Evolutionary conservation across 2,329 filamentous ascomycete genomes (phyloP).

Genomic region (Cordyceps javanica): DNA sequence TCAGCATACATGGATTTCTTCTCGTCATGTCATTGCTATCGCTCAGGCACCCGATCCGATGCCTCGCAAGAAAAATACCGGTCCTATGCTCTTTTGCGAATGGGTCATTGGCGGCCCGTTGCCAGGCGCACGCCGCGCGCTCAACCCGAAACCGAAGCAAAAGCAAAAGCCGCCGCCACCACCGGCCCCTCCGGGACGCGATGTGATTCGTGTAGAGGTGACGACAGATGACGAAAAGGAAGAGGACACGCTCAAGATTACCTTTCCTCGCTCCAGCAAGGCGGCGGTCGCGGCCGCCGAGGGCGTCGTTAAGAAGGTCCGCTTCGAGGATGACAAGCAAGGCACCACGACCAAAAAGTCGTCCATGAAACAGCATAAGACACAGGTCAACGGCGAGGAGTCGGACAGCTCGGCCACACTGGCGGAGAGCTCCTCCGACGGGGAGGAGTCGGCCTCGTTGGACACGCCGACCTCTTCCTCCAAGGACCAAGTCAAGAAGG

Average conservation of each 20-base stretch:
- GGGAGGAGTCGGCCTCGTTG: constrained; percentile 4
- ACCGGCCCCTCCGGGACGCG: constrained; percentile 16
- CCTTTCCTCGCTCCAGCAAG: constrained; percentile 37
- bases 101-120: constrained; percentile 35
- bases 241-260: constrained; percentile 41
- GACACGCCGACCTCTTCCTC: constrained; percentile 10
- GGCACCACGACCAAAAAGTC: constrained; percentile 25
- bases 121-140: constrained; percentile 21
- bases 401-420: constrained; percentile 18
- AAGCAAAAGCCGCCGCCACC: background rate
- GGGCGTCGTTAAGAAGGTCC: constrained; percentile 35
- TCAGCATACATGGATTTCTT: background rate
- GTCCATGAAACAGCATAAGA: constrained; percentile 29
- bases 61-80: constrained; percentile 2
- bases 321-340: constrained; percentile 28
- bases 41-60: background rate
- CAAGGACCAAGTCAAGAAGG: constrained; percentile 17
- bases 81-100: constrained; percentile 28
- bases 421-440: constrained; percentile 10
- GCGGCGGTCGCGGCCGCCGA: constrained; percentile 11
- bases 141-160: constrained; percentile 19
- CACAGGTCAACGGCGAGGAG: too few relatives aligned
- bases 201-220: constrained; percentile 35
- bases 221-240: constrained; percentile 48
- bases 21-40: background rate